These are phyloP conservation scores for Fusarium nygamai DNA, from an alignment of 2,329 filamentous ascomycete species.

Conservation along the genomic window DNA sequence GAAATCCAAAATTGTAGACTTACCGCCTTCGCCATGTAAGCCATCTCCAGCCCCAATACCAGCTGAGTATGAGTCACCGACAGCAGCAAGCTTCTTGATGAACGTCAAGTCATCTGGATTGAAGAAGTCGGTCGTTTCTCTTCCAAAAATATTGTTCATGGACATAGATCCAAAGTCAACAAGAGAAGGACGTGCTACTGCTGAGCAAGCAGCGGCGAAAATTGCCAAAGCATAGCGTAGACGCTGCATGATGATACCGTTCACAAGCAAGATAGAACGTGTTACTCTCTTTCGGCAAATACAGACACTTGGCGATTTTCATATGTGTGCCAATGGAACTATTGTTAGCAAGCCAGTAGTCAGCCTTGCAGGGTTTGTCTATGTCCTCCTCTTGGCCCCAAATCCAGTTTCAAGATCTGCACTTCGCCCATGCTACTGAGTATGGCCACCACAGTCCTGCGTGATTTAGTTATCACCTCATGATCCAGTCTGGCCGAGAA, in stretches of 20 bases:
- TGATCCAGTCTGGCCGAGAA: background rate
- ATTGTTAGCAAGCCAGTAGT: background rate
- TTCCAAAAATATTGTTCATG: rapidly evolving
- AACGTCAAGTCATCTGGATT: background rate
- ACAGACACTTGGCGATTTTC: background rate
- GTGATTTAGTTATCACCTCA: background rate
- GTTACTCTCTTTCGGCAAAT: background rate
- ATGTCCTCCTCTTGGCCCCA: background rate
- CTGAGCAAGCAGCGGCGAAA: background rate
- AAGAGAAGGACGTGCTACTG: rapidly evolving
- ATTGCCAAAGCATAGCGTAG: background rate
- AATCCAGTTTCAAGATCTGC: background rate
- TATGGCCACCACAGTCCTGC: background rate
- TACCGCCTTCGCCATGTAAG: background rate
- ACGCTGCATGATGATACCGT: background rate
- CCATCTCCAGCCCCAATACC: slow-evolving; percentile 24
- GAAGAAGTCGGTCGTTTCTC: rapidly evolving
- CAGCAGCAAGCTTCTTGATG: slow-evolving; percentile 12
- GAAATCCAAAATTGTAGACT: background rate
- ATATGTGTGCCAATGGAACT: background rate
- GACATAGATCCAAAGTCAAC: background rate
- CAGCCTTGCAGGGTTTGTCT: background rate
- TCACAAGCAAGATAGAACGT: background rate
- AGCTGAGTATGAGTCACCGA: slow-evolving; percentile 26
- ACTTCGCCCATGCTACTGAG: background rate